Evolutionary conservation across 257 asterid species (phyloP).

Genomic region (Solanum microdontum): DNA sequence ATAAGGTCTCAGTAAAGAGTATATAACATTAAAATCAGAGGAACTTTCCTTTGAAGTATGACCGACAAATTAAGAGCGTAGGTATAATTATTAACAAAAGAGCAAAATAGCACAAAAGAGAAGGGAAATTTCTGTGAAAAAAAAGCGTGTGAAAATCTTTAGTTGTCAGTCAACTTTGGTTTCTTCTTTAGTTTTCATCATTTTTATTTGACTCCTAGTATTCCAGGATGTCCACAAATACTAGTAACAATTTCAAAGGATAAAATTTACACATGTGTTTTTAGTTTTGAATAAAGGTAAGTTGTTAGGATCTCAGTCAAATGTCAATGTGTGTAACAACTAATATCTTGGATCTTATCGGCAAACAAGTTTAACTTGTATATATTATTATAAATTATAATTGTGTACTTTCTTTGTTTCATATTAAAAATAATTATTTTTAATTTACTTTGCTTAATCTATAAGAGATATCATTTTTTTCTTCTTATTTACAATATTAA

Average conservation of each 20-base stretch:
- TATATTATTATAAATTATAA: too few species aligned
- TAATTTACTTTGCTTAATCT: too few species aligned
- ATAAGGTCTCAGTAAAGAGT: background rate
- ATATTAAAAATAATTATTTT: too few species aligned
- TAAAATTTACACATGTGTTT: background rate
- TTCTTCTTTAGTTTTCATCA: background rate
- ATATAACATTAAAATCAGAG: background rate
- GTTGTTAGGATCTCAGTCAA: background rate
- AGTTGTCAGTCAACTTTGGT: background rate
- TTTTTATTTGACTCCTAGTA: background rate
- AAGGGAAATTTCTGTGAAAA: background rate
- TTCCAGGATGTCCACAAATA: background rate
- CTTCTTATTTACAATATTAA: too few species aligned
- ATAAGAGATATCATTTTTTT: too few species aligned
- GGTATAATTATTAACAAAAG: background rate
- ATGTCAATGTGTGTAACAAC: background rate
- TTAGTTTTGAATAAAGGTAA: background rate
- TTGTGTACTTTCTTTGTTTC: background rate
- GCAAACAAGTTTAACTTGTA: too few species aligned
- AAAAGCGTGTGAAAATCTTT: background rate
- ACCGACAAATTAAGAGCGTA: background rate
- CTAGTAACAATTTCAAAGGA: background rate
- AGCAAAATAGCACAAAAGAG: background rate
- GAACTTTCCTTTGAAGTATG: background rate
- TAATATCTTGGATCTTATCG: background rate